Percentiles rank a stretch among this genome's conserved stretches.
These are phyloP conservation scores for Starmerella asiatica DNA, from an alignment of 805 yeast species.

Conservation along the genomic window DNA sequence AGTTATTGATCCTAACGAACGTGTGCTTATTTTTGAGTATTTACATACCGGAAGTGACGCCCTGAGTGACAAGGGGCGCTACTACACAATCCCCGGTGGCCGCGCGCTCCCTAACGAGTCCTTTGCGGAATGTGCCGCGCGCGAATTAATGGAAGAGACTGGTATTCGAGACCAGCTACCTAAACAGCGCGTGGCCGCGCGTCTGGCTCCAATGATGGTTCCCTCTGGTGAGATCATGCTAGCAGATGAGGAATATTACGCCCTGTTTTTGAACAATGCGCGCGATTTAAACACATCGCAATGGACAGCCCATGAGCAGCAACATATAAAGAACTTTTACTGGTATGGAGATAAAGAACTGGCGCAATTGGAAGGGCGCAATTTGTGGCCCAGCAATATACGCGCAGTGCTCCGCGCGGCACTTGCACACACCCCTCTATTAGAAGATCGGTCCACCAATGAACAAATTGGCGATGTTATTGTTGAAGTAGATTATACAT, in stretches of 20 bases:
- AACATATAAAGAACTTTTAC: conserved; percentile 3
- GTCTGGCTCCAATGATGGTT: conserved; percentile 16
- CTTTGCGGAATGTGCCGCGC: conserved; percentile 12
- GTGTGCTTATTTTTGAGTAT: conserved; percentile 16
- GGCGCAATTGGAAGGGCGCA: conserved; percentile 1
- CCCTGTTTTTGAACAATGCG: conserved; percentile 1
- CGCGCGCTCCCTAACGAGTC: conserved; percentile 7
- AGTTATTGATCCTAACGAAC: conserved; percentile 6
- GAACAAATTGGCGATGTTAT: conserved; percentile 14
- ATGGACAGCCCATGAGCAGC: conserved; percentile 13
- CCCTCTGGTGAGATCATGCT: conserved; percentile 12
- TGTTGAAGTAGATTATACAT: conserved; percentile 8
- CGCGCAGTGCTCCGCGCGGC: conserved; percentile 11
- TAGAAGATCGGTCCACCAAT: conserved; percentile 7
- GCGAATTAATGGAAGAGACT: conserved; percentile 19
- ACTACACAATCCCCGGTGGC: conserved; percentile 19
- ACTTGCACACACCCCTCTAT: background rate
- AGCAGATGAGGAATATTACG: conserved; percentile 16
- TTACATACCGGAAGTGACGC: conserved; percentile 9
- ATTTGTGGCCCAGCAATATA: conserved; percentile 16
- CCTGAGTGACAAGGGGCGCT: conserved; percentile 14
- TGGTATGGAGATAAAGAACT: conserved; percentile 15
- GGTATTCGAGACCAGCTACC: conserved; percentile 7
- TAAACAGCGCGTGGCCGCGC: conserved; percentile 9
- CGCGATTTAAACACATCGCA: conserved; percentile 7